phyloP scores from a whole-genome alignment of 306 rosid genomes.

The Trifolium fragiferum region DNA sequence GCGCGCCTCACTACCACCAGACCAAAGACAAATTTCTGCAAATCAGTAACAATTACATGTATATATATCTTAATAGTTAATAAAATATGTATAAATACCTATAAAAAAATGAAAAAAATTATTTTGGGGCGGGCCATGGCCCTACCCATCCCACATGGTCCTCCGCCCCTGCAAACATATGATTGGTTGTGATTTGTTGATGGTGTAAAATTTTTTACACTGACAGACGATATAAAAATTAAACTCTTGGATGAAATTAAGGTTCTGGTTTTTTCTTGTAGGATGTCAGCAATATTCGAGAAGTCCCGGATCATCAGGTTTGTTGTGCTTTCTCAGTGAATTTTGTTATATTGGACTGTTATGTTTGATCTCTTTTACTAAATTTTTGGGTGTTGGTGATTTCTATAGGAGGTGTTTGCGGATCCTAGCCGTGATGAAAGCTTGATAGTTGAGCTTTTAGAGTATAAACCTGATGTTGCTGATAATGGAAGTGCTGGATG shows the following conservation, averaged over 20 bases:
- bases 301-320: slow-evolving; percentile 95
- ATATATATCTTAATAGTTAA: too few species aligned
- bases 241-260: slow-evolving; percentile 1
- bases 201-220: neutral
- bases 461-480: slow-evolving; percentile 66
- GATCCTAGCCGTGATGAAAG: slow-evolving; percentile 84
- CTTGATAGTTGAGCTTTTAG: slow-evolving; percentile 82
- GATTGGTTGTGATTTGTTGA: neutral
- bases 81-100: too few species aligned
- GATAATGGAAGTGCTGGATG: slow-evolving; percentile 83
- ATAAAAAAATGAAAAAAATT: too few species aligned
- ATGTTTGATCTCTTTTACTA: slow-evolving; percentile 4
- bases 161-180: too few species aligned
- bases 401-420: slow-evolving; percentile 69
- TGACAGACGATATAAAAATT: too few species aligned
- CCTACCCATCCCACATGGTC: too few species aligned
- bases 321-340: slow-evolving; percentile 11
- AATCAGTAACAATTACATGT: too few species aligned
- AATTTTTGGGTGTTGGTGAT: slow-evolving; percentile 25
- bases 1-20: too few species aligned
- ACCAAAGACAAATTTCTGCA: too few species aligned
- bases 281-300: slow-evolving; percentile 81
- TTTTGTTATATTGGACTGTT: slow-evolving; percentile 4
- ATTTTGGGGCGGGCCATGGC: too few species aligned
- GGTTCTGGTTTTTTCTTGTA: slow-evolving; percentile 39